Conservation (phyloP, 345 rosid species). For the Syzygium jambos region DNA sequence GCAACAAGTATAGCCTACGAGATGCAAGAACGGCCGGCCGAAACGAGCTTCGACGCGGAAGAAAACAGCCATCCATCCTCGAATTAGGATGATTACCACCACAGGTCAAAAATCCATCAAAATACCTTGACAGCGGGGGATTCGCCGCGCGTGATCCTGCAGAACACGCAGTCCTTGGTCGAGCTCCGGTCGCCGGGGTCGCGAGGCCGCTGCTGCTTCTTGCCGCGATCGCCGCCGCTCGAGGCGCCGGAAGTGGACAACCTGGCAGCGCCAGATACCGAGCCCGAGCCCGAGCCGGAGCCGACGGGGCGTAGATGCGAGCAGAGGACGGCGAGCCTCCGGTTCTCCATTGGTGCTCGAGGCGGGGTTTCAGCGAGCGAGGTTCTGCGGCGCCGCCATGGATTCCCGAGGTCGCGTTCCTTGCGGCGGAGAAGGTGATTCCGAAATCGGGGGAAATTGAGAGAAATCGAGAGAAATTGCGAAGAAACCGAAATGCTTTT, state of each 20-base stretch:
- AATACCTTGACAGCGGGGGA: conserved; percentile 65
- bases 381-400: neutral
- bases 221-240: neutral
- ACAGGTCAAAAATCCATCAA: too few relatives aligned
- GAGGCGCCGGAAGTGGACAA: conserved; percentile 12
- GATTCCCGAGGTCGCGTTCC: neutral
- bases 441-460: neutral
- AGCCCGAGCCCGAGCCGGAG: neutral
- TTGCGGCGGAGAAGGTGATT: neutral
- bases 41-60: neutral
- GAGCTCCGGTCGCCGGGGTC: neutral
- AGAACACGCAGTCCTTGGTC: conserved; percentile 65
- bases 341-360: conserved; percentile 21
- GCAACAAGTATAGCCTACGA: neutral
- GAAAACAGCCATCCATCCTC: neutral
- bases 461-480: neutral
- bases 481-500: neutral
- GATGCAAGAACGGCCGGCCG: neutral
- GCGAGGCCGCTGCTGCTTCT: neutral
- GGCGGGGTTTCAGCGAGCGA: neutral
- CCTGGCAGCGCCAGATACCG: neutral
- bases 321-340: conserved; percentile 63
- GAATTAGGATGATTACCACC: neutral
- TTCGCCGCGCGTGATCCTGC: conserved; percentile 68
- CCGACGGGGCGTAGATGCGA: conserved; percentile 45